A percentile compares a stretch with the other conserved stretches of the same genome.
Conservation (phyloP, 2,329 filamentous ascomycete genomes). For the Monosporascus sp. region DNA sequence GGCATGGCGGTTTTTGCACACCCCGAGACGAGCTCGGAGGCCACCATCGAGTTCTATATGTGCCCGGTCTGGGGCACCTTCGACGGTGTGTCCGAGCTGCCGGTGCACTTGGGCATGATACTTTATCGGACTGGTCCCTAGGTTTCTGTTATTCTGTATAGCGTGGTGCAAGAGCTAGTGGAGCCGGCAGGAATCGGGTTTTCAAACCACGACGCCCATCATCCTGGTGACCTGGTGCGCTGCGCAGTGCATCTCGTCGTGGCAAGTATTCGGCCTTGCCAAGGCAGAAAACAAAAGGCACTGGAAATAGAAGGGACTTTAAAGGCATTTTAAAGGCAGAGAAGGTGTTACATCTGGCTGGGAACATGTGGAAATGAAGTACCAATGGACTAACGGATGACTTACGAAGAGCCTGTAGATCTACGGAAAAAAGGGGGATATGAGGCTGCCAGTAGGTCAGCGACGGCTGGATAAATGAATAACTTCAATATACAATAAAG, state of each 20-base stretch:
- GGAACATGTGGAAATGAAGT: no score
- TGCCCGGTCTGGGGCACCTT: slow-evolving; percentile 1
- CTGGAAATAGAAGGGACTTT: no score
- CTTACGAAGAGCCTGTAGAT: no score
- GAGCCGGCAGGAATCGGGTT: neutral
- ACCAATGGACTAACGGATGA: no score
- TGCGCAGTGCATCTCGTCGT: neutral
- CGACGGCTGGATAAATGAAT: no score
- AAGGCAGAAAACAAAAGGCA: neutral
- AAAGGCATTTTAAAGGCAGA: no score
- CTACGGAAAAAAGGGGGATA: no score
- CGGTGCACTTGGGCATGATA: slow-evolving; percentile 1
- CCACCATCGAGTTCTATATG: slow-evolving; percentile 3
- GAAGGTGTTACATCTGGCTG: no score
- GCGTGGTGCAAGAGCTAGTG: neutral
- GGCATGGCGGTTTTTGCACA: neutral
- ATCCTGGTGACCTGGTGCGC: neutral
- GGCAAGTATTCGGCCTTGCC: neutral
- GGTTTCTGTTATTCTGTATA: neutral
- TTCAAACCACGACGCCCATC: neutral
- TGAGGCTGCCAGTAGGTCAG: no score
- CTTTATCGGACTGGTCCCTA: neutral
- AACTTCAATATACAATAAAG: no score
- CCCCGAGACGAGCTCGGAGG: neutral
- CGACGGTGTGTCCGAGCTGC: slow-evolving; percentile 1